phyloP scores from a whole-genome alignment of 164 flowering plant genomes.

The Umbellularia californica region DNA sequence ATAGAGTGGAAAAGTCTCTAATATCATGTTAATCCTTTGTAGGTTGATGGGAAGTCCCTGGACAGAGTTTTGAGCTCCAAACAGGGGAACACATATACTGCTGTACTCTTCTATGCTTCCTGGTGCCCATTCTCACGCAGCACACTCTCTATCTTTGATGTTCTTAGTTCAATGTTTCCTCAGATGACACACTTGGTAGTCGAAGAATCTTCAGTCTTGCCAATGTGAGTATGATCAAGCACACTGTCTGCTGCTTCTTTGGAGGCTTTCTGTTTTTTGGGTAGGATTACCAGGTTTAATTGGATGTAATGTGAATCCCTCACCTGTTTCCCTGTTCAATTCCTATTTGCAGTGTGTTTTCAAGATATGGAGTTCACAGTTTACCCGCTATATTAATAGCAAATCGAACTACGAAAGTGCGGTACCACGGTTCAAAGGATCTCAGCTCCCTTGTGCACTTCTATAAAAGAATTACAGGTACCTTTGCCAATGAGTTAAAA shows the following conservation, averaged over 20 bases:
- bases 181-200: constrained; percentile 63
- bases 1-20: background rate
- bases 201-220: constrained; percentile 69
- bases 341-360: constrained; percentile 61
- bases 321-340: background rate
- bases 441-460: constrained; percentile 16
- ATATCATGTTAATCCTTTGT: constrained; percentile 3
- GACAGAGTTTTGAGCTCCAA: constrained; percentile 42
- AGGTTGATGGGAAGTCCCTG: constrained; percentile 46
- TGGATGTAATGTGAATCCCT: background rate
- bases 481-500: background rate
- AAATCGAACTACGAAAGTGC: constrained; percentile 43
- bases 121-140: constrained; percentile 78
- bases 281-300: background rate
- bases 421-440: constrained; percentile 47
- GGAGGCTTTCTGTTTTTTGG: background rate
- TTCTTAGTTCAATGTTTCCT: constrained; percentile 75
- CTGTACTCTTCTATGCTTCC: constrained; percentile 72
- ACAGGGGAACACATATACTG: constrained; percentile 24
- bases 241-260: background rate
- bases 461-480: constrained; percentile 7
- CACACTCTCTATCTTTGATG: constrained; percentile 38
- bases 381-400: constrained; percentile 65
- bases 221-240: constrained; percentile 45
- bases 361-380: constrained; percentile 86